phyloP scores from a whole-genome alignment of 1,284 basidiomycete species.

The Abortiporus biennis region DNA sequence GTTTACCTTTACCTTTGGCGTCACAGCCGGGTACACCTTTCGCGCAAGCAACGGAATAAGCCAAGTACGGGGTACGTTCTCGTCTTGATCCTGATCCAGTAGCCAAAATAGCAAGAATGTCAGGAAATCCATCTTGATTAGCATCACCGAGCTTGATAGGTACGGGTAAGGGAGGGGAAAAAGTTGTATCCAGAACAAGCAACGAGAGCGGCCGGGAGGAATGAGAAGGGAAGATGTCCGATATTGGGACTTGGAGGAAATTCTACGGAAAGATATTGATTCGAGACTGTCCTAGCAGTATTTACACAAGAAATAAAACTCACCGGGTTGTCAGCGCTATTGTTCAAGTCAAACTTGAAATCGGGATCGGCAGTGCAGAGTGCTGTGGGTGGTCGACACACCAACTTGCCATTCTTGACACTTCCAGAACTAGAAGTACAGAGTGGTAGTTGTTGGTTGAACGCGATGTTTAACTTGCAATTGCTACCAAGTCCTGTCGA shows the following conservation, averaged over 20 bases:
- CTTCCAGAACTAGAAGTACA: constrained; percentile 55
- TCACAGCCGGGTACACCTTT: constrained; percentile 50
- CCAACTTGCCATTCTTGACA: constrained; percentile 41
- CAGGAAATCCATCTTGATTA: constrained; percentile 94
- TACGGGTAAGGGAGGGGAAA: constrained; percentile 63
- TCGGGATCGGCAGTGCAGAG: constrained; percentile 79
- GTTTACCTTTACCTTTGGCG: constrained; percentile 37
- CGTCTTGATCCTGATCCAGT: constrained; percentile 27
- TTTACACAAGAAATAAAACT: constrained; percentile 17
- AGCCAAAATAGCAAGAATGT: constrained; percentile 70
- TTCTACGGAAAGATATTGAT: constrained; percentile 34
- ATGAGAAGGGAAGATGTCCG: constrained; percentile 48
- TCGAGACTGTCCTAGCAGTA: neutral
- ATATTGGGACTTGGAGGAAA: constrained; percentile 63
- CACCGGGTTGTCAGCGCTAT: constrained; percentile 51
- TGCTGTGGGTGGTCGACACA: constrained; percentile 73
- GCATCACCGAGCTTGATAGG: constrained; percentile 84
- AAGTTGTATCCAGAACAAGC: constrained; percentile 62
- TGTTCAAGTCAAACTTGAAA: constrained; percentile 73
- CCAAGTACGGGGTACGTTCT: constrained; percentile 56
- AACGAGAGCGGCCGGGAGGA: constrained; percentile 44
- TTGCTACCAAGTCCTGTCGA: constrained; percentile 63
- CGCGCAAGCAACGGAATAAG: constrained; percentile 71
- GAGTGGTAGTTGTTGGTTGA: constrained; percentile 86
- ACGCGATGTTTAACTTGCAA: constrained; percentile 88